Base-by-base conservation (phyloP, 164 flowering plant species). In the Nelumbo lutea region DNA sequence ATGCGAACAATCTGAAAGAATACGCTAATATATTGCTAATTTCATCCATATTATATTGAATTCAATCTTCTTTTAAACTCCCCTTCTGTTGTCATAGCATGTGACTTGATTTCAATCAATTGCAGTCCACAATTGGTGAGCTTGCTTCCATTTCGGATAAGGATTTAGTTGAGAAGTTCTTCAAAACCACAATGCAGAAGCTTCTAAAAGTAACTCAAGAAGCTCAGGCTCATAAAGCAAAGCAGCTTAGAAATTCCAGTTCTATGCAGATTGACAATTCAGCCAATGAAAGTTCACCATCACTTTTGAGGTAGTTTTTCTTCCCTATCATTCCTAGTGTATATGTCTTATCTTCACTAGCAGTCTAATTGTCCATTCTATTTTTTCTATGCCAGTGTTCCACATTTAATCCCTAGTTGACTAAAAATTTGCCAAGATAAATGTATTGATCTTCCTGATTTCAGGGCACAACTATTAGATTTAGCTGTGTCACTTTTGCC, bases 91-190 rank as follows among this genome's bases (percentile, higher is more conserved):
- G 55, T 48, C 43, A 6, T 56, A 15, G 56, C 13, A 51, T 3
- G 15, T 56, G 38, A 72, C 45, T 3, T 3, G 48, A 13, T 70
- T 50, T 52, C 39, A 27, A 11, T 50, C 41, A 10, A 59, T 71
- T 86, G 10, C 86, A 96, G 99, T 67, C 82, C 64, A 82, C 96
- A 15, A 91, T 96, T 47, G 74, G 82, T 53, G 91, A 87, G 68
- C 71, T 96, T 74, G 89, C 99, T 71, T 88, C 99, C 40, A 87
- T 96, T 78, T 73, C 97, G 3, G 92, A 88, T 48, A 83, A 83
- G 73, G 75, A 56, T 60, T 83, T 81, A 11, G 81, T 91, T 48
- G 11, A 76, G 63, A 79, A 71, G 40, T 71, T 83, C 57, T 90
- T 87, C 72, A 70, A 2, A 27, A 72, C n/a, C 58, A 85, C 85